These are phyloP conservation scores for Combretum micranthum DNA, from an alignment of 345 rosid genomes.

Conservation along the genomic window DNA sequence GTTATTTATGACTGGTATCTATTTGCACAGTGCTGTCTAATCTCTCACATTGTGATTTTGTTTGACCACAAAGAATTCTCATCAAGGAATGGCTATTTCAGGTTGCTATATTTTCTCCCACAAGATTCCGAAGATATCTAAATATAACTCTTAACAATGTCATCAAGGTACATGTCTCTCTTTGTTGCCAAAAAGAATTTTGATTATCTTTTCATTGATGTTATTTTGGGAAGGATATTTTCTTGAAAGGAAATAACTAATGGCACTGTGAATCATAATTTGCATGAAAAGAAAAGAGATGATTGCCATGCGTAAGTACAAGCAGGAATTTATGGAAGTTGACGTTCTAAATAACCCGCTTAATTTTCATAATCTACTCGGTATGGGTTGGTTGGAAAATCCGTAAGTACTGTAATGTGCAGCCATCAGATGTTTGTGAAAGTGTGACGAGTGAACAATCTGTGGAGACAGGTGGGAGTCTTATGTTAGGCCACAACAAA, in stretches of 20 bases:
- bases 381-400: too few relatives aligned
- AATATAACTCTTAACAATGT: constrained; percentile 71
- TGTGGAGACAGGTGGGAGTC: too few relatives aligned
- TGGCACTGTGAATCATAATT: too few relatives aligned
- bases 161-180: constrained; percentile 45
- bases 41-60: background rate
- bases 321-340: too few relatives aligned
- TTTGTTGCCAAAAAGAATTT: background rate
- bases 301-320: too few relatives aligned
- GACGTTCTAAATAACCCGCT: too few relatives aligned
- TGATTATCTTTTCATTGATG: background rate
- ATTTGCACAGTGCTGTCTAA: background rate
- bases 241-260: background rate
- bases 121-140: constrained; percentile 42
- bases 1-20: background rate
- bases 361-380: too few relatives aligned
- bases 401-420: too few relatives aligned
- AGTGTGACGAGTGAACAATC: too few relatives aligned
- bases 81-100: constrained; percentile 23
- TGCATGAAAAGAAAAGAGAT: too few relatives aligned
- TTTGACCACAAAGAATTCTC: constrained; percentile 11
- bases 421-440: too few relatives aligned
- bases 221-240: background rate
- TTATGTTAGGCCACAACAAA: too few relatives aligned
- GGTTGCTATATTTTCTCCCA: constrained; percentile 73